These are phyloP conservation scores for Scedosporium boydii DNA, from an alignment of 2,329 filamentous ascomycete species.

Conservation along the genomic window DNA sequence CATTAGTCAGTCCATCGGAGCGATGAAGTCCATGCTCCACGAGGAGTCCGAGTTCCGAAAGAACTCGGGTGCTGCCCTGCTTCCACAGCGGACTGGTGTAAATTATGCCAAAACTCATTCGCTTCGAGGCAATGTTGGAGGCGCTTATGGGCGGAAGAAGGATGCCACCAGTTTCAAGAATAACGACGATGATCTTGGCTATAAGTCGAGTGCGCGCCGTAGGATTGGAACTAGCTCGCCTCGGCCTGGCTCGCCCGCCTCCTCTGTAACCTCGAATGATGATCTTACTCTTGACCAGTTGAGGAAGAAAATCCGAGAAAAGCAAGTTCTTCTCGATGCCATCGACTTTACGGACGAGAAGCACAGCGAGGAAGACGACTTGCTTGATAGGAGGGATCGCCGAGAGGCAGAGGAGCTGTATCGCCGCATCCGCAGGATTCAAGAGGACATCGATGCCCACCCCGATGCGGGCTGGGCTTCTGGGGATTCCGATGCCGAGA, in stretches of 20 bases:
- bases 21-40: conserved; percentile 80
- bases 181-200: conserved; percentile 85
- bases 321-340: conserved; percentile 87
- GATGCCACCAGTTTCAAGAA: conserved; percentile 97
- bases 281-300: conserved; percentile 81
- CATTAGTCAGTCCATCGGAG: conserved; percentile 83
- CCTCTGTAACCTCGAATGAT: conserved; percentile 60
- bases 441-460: conserved; percentile 90
- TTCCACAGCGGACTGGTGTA: conserved; percentile 95
- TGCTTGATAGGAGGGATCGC: conserved; percentile 79
- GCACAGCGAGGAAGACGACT: conserved; percentile 80
- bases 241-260: conserved; percentile 66
- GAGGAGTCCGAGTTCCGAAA: conserved; percentile 86
- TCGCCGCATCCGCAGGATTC: conserved; percentile 78
- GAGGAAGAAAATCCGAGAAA: conserved; percentile 86
- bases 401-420: conserved; percentile 92
- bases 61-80: conserved; percentile 76
- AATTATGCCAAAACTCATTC: conserved; percentile 96
- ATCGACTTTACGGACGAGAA: conserved; percentile 95
- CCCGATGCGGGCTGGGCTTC: conserved; percentile 61
- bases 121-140: conserved; percentile 58
- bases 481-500: conserved; percentile 79
- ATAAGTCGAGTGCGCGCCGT: conserved; percentile 86
- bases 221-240: conserved; percentile 73
- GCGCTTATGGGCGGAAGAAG: conserved; percentile 66